Evolutionary conservation across 768 basidiomycete species (phyloP).

Genomic region (Calocybe gangraenosa): DNA sequence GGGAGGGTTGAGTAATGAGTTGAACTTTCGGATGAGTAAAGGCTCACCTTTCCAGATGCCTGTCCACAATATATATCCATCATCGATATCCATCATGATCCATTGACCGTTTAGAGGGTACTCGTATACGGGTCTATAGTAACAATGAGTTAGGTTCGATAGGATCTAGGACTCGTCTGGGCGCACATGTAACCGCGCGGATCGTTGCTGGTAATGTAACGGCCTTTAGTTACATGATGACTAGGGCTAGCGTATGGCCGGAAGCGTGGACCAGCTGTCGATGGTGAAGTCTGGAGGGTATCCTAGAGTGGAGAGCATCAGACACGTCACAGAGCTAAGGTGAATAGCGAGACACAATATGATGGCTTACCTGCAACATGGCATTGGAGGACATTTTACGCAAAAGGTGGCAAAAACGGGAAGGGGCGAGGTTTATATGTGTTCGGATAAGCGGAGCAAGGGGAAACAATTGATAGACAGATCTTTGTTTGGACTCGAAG

Average conservation of each 20-base stretch:
- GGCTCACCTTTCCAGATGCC: constrained; percentile 87
- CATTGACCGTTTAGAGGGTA: constrained; percentile 87
- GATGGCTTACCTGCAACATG: constrained; percentile 38
- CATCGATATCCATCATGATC: constrained; percentile 96
- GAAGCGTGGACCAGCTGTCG: constrained; percentile 39
- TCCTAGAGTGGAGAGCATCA: constrained; percentile 25
- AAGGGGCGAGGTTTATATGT: constrained; percentile 17
- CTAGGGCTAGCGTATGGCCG: constrained; percentile 71
- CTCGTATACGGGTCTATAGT: constrained; percentile 74
- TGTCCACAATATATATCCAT: constrained; percentile 90
- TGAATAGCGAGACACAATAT: background rate
- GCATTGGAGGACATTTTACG: constrained; percentile 34
- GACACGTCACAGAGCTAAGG: constrained; percentile 1
- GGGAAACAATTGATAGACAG: constrained; percentile 19
- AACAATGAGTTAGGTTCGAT: background rate
- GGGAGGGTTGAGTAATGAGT: constrained; percentile 5
- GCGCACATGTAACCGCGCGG: constrained; percentile 83
- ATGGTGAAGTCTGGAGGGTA: constrained; percentile 35
- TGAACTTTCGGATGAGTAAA: constrained; percentile 1
- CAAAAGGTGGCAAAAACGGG: constrained; percentile 9
- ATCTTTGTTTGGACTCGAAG: constrained; percentile 12
- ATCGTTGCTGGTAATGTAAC: constrained; percentile 89
- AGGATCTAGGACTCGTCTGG: background rate
- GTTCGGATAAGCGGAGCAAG: constrained; percentile 13
- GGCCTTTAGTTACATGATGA: constrained; percentile 80